These are phyloP conservation scores for Cryptococcus jaspeensis DNA, from an alignment of 1,284 basidiomycete genomes.

Conservation along the genomic window DNA sequence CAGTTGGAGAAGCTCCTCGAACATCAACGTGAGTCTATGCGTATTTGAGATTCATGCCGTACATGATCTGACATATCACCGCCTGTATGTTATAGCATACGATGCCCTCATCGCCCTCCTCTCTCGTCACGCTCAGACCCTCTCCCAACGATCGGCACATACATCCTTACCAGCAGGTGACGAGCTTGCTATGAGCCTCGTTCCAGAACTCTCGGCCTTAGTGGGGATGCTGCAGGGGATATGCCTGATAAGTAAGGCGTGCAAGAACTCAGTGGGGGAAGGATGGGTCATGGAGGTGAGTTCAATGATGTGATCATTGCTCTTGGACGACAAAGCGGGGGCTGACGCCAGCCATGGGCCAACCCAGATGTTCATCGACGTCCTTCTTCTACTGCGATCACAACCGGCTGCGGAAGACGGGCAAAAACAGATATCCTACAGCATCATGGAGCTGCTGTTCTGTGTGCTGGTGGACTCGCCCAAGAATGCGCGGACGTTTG, in stretches of 20 bases:
- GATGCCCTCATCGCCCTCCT: constrained; percentile 30
- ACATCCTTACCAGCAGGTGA: constrained; percentile 32
- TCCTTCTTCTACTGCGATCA: constrained; percentile 39
- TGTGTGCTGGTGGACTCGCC: constrained; percentile 81
- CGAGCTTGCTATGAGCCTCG: constrained; percentile 25
- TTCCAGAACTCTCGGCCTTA: constrained; percentile 43
- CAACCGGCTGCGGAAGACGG: constrained; percentile 26
- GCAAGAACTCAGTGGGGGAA: constrained; percentile 69
- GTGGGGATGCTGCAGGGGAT: constrained; percentile 75
- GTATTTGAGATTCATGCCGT: neutral
- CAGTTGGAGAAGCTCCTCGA: constrained; percentile 2
- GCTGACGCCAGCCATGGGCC: constrained; percentile 1
- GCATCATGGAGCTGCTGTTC: constrained; percentile 73
- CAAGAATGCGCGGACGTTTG: constrained; percentile 68
- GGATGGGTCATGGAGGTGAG: constrained; percentile 69
- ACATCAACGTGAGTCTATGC: constrained; percentile 4
- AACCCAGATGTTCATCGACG: constrained; percentile 40
- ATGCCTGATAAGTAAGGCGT: constrained; percentile 65
- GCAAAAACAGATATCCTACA: constrained; percentile 56
- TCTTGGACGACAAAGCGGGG: neutral
- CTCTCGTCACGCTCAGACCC: constrained; percentile 33
- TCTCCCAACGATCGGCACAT: constrained; percentile 26
- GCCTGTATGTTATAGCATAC: constrained; percentile 25
- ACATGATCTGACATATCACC: neutral
- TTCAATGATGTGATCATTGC: neutral